These are phyloP conservation scores for Firmiana major DNA, from an alignment of 345 rosid genomes.

Conservation along the genomic window DNA sequence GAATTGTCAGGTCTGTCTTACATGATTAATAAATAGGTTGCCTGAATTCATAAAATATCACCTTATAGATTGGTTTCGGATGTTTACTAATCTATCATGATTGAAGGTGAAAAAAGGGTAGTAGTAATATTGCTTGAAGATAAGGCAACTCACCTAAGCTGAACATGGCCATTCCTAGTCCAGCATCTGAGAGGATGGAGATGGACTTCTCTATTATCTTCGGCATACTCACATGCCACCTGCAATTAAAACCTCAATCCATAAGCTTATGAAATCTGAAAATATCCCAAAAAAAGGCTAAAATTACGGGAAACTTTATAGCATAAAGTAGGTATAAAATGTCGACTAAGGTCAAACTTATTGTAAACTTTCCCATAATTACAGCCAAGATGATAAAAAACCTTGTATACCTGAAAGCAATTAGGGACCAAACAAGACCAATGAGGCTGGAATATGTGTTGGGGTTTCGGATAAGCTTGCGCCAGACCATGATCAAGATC, in stretches of 20 bases:
- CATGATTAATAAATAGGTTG: too few relatives aligned
- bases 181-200: conserved; percentile 95
- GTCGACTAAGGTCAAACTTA: too few relatives aligned
- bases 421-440: conserved; percentile 83
- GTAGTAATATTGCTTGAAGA: too few relatives aligned
- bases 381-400: neutral
- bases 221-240: conserved; percentile 96
- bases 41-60: neutral
- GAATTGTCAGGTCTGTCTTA: too few relatives aligned
- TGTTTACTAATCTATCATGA: too few relatives aligned
- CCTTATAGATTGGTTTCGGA: too few relatives aligned
- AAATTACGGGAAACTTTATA: too few relatives aligned
- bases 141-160: conserved; percentile 61
- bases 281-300: neutral
- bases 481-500: conserved; percentile 95
- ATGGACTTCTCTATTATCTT: conserved; percentile 70
- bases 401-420: conserved; percentile 60
- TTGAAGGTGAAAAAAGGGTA: neutral
- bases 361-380: too few relatives aligned
- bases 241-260: conserved; percentile 23
- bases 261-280: neutral
- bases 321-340: too few relatives aligned
- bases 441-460: conserved; percentile 94
- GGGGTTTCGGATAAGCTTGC: conserved; percentile 92
- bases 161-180: conserved; percentile 99